Evolutionary conservation across 441 rosid genomes (phyloP).

Genomic region (Melastoma candidum): DNA sequence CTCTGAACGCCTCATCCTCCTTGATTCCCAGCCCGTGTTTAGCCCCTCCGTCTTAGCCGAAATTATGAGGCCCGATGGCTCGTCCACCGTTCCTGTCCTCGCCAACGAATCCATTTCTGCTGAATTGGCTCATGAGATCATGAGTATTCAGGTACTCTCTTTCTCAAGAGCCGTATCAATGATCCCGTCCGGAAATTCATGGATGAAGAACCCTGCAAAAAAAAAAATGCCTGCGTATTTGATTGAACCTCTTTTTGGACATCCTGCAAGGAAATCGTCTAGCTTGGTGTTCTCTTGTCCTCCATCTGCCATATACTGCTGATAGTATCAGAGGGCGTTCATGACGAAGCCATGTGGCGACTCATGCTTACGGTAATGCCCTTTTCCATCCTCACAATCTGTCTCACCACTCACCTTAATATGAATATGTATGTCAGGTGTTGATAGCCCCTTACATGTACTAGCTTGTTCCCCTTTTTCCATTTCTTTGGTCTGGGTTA

Average conservation of each 20-base stretch:
- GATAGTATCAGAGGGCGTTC: slow-evolving; percentile 73
- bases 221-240: background rate
- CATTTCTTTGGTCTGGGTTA: too few species aligned
- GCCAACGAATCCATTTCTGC: slow-evolving; percentile 58
- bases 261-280: slow-evolving; percentile 46
- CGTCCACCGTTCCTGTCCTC: slow-evolving; percentile 55
- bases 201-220: background rate
- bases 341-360: slow-evolving; percentile 52
- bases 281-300: slow-evolving; percentile 71
- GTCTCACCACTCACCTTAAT: slow-evolving; percentile 1
- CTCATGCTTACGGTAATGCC: slow-evolving; percentile 51
- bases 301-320: slow-evolving; percentile 75
- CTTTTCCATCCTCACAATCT: slow-evolving; percentile 1
- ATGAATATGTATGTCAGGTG: background rate
- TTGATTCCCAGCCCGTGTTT: slow-evolving; percentile 73
- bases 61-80: slow-evolving; percentile 69
- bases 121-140: slow-evolving; percentile 76
- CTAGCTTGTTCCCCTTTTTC: background rate
- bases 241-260: slow-evolving; percentile 13
- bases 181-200: background rate
- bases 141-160: slow-evolving; percentile 59
- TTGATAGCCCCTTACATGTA: background rate
- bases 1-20: slow-evolving; percentile 65
- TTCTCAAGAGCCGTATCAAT: background rate
- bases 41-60: slow-evolving; percentile 72